Evolutionary conservation across 2,329 filamentous ascomycete genomes (phyloP), one percentile per base, ranked within the genome.

Genomic region (Verticillium dahliae): DNA sequence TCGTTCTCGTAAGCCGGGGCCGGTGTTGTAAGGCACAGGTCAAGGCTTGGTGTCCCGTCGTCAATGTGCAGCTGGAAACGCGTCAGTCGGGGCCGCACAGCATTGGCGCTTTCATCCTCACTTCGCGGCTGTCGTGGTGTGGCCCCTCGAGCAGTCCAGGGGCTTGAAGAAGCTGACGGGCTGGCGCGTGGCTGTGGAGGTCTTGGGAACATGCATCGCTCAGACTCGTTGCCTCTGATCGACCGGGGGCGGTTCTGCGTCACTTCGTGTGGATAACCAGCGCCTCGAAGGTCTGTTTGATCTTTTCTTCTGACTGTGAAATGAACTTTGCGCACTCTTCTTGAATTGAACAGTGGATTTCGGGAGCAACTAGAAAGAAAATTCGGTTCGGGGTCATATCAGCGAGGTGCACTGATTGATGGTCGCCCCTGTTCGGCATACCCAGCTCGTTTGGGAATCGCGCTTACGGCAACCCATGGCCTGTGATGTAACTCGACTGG

Each of bases 1-100:
- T 72, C 60, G 72, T 69, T 31, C 73, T 67, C 1, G 67, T 72
- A 18, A 68, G 69, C 22, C 70, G 67, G 7, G 72, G 72, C 9
- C 71, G 66, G 52, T 67, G 69, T 33, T 68, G 63, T 7, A 74
- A 62, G 9, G 72, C 66, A 62, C 73, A 74, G 1, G 67, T 73
- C 34, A 62, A 18, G 6, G 62, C 56, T n/a, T 41, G 59, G 11
- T 59, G 62, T 14, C 62, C 63, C 6, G 39, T 3, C 13, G 39
- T 15, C 4, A 15, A 41, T 6, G 39, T 22, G 18, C 18, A n/a
- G 6, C 39, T 41, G 13, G 11, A 6, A 41, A 15, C 18, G 39
- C 39, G 39, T 41, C 14, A 41, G 14, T 14, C 39, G 6, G 14
- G 39, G 14, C 4, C 11, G 6, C 39, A 15, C n/a, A 14, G 39